Evolutionary conservation across 2,329 filamentous ascomycete genomes (phyloP).

Genomic region (Botrytis porri): DNA sequence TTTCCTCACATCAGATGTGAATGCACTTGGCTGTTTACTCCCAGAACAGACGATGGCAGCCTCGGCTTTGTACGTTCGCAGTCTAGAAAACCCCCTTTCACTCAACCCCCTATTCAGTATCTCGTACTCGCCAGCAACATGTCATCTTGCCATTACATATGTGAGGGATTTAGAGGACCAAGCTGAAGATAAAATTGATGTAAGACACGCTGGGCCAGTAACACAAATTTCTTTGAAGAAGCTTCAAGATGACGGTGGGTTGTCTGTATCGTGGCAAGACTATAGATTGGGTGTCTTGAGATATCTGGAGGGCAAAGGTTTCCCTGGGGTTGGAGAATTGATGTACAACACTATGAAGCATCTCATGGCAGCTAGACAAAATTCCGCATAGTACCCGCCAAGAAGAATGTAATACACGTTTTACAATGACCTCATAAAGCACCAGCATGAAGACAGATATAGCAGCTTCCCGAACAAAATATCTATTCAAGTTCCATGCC

Average conservation of each 20-base stretch:
- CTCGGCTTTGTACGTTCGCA: conserved; percentile 49
- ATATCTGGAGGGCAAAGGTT: conserved; percentile 61
- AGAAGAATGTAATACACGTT: not conserved
- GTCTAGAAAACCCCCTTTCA: conserved; percentile 47
- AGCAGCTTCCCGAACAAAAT: not conserved
- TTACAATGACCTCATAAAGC: not conserved
- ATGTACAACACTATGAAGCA: conserved; percentile 82
- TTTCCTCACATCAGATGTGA: conserved; percentile 62
- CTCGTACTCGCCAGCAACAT: conserved; percentile 57
- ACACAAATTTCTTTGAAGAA: conserved; percentile 62
- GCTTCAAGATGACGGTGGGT: conserved; percentile 63
- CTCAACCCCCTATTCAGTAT: conserved; percentile 55
- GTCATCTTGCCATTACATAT: conserved; percentile 53
- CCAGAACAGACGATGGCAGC: conserved; percentile 44
- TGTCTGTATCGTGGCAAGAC: conserved; percentile 67
- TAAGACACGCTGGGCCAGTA: conserved; percentile 64
- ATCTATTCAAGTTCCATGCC: conserved; percentile 1
- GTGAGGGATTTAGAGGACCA: conserved; percentile 58
- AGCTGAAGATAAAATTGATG: conserved; percentile 43
- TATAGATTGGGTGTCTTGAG: conserved; percentile 72
- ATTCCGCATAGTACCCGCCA: not conserved
- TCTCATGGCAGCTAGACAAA: conserved; percentile 47
- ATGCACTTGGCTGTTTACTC: conserved; percentile 53
- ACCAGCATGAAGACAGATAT: not conserved
- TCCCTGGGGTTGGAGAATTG: conserved; percentile 64